Conservation (phyloP, 768 basidiomycete species). For the Mycena kentingensis region DNA sequence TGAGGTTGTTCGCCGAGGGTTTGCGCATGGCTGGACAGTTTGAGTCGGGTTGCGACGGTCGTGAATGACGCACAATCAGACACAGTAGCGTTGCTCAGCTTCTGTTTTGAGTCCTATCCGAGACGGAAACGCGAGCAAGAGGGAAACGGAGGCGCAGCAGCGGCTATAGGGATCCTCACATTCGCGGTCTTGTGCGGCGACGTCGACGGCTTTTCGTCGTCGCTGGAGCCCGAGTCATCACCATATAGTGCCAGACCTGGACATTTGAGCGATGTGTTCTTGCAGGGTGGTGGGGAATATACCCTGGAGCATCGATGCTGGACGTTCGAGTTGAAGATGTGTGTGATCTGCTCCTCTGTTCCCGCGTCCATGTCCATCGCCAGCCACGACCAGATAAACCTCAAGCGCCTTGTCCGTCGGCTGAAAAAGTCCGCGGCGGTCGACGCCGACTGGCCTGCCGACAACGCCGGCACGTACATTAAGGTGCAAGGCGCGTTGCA, state of each 20-base stretch:
- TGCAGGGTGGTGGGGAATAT: too few relatives aligned
- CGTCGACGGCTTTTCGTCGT: too few relatives aligned
- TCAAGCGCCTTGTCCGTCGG: conserved; percentile 58
- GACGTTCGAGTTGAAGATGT: too few relatives aligned
- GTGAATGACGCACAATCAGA: conserved; percentile 43
- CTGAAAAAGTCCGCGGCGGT: conserved; percentile 56
- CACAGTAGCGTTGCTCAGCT: conserved; percentile 35
- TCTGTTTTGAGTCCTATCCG: conserved; percentile 65
- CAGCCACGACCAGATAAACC: conserved; percentile 68
- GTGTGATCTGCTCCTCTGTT: too few relatives aligned
- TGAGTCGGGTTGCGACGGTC: neutral
- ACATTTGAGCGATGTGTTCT: too few relatives aligned
- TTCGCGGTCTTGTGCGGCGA: too few relatives aligned
- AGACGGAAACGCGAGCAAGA: conserved; percentile 63
- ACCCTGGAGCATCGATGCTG: too few relatives aligned
- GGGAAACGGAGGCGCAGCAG: conserved; percentile 54
- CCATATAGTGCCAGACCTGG: neutral
- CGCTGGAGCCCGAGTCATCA: neutral
- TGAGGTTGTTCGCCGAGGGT: conserved; percentile 6
- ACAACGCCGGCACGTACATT: conserved; percentile 46
- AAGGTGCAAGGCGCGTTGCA: conserved; percentile 57
- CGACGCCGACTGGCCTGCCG: conserved; percentile 41
- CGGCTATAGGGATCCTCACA: conserved; percentile 61
- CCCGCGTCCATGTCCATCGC: neutral
- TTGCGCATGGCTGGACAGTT: conserved; percentile 20